These are phyloP conservation scores for Wickerhamomyces bovis DNA, from an alignment of 805 yeast genomes.

Conservation along the genomic window DNA sequence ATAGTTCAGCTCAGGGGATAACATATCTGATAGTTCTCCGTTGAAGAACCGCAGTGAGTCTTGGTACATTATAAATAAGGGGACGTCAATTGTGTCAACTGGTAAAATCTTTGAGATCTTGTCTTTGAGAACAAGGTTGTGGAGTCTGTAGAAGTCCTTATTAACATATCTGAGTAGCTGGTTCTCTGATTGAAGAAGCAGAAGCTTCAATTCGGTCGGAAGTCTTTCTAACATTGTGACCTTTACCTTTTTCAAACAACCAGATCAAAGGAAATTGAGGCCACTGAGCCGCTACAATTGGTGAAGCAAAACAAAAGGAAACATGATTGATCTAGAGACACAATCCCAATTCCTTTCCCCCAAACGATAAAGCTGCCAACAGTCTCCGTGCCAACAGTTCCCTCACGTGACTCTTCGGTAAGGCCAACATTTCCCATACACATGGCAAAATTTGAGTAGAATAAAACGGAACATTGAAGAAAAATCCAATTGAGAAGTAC, in stretches of 20 bases:
- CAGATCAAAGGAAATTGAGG: too few species aligned
- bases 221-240: constrained; percentile 15
- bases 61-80: constrained; percentile 1
- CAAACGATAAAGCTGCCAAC: neutral
- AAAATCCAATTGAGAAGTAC: neutral
- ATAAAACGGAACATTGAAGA: neutral
- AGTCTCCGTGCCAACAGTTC: neutral
- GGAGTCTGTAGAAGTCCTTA: constrained; percentile 40
- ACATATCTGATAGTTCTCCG: constrained; percentile 31
- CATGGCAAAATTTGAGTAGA: neutral
- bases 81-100: neutral
- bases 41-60: constrained; percentile 27
- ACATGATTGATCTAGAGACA: too few species aligned
- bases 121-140: constrained; percentile 43
- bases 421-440: neutral
- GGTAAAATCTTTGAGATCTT: constrained; percentile 25
- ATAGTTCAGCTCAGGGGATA: constrained; percentile 33
- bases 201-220: constrained; percentile 38
- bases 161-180: constrained; percentile 32
- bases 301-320: too few species aligned
- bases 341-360: too few species aligned
- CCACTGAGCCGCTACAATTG: too few species aligned
- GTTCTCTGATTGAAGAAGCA: constrained; percentile 27
- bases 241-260: neutral
- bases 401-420: neutral